Evolutionary conservation across 176 grass and related monocot genomes (phyloP), one percentile per base, ranked within the genome.

Genomic region (Rhynchospora pubera): DNA sequence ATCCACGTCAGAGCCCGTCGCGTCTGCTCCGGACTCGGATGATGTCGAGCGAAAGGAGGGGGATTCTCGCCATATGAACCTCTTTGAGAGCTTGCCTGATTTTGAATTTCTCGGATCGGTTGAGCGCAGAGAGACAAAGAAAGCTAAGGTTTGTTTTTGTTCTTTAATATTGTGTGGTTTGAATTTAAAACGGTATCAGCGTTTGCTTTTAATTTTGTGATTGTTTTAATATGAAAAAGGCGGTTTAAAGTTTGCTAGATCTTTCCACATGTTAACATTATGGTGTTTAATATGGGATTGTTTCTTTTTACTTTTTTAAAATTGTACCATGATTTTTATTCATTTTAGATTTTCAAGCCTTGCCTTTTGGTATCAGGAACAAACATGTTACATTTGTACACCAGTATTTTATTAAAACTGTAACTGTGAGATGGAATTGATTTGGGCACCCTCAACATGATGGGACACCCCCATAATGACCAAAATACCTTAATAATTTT

Each of bases 51-150:
- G 46, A 19, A 42, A 72, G 12, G 89, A 82, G 6, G 77, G 79
- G 10, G 87, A 85, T 83, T 82, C 83, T 43, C 59, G 52, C 60
- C 95, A 98, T 83, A 91, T 98, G 61, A 98, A 93, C 79, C 85
- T 98, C 22, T 94, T 98, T 18, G 85, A 88, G 22, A 62, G 71
- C 4, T 34, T 79, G 10, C 7, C 87, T 5, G 95, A 89, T 55
- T 98, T 98, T 85, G 82, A 84, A 23, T 85, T 81, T 16, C 89
- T 98, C 4, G 90, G 81, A 39, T 90, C 87, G 13, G 77, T 75
- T 9, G 69, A 71, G 39, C 87, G 79, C 19, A 86, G 86, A 46
- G 85, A 86, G 83, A 85, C 78, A 6, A 83, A 90, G n/a, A 85
- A 83, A 9, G 65, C 83, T 42, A 84, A 85, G 71, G 75, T 86